Evolutionary conservation across 305 asterid genomes (phyloP).

Genomic region (Fraxinus sp.): DNA sequence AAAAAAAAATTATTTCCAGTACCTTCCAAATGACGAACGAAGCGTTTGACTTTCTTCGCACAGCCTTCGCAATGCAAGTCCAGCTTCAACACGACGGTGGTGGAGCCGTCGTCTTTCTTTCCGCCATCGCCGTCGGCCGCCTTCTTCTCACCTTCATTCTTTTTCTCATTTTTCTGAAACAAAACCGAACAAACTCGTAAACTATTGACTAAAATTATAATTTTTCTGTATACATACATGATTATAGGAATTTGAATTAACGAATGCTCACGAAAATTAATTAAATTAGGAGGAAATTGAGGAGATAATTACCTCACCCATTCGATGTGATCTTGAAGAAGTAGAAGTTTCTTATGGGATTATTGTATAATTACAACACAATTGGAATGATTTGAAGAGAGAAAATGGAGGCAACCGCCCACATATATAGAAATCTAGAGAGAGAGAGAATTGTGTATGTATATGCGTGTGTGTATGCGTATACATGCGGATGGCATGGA

Average conservation of each 20-base stretch:
- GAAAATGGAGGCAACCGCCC: constrained; percentile 41
- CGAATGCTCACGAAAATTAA: not conserved
- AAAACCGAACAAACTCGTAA: not conserved
- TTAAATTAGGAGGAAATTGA: not conserved
- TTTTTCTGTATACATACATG: not conserved
- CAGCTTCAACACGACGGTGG: constrained; percentile 57
- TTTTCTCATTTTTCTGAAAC: constrained; percentile 47
- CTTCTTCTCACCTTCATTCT: constrained; percentile 46
- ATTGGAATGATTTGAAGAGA: constrained; percentile 42
- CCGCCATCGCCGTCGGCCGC: constrained; percentile 39
- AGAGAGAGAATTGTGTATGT: not conserved
- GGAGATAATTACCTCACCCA: constrained; percentile 60
- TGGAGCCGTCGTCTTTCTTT: constrained; percentile 37
- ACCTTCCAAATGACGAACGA: constrained; percentile 56
- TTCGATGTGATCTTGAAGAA: constrained; percentile 22
- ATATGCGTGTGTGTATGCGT: not conserved
- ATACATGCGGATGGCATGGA: not conserved
- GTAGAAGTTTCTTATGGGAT: not conserved
- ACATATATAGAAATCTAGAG: constrained; percentile 38
- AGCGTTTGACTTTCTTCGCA: constrained; percentile 83
- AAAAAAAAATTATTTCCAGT: constrained; percentile 3
- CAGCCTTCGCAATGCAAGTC: constrained; percentile 97
- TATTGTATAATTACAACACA: constrained; percentile 3
- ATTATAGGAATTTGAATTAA: not conserved
- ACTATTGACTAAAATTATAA: not conserved